A percentile compares a stretch with the other conserved stretches of the same genome.
Conservation (phyloP, 2,329 filamentous ascomycete species). For the Pseudogymnoascus sp. region DNA sequence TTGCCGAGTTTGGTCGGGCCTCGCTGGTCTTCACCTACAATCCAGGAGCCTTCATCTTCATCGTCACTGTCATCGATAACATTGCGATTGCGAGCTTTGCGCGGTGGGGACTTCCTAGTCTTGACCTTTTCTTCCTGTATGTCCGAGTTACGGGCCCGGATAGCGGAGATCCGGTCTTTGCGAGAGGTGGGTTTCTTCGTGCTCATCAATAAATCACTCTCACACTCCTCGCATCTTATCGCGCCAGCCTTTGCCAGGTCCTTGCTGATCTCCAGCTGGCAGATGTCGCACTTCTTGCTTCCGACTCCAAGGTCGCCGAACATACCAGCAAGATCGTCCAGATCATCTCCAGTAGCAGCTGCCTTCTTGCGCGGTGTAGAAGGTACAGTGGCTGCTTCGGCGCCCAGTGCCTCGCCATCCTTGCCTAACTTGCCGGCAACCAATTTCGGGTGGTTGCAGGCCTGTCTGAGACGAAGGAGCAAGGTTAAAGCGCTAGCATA, state of each 20-base stretch:
- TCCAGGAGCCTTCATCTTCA: conserved; percentile 64
- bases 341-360: conserved; percentile 49
- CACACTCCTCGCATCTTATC: conserved; percentile 64
- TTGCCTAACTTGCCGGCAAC: conserved; percentile 77
- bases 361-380: conserved; percentile 31
- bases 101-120: conserved; percentile 34
- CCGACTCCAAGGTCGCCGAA: conserved; percentile 65
- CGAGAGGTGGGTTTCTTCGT: conserved; percentile 35
- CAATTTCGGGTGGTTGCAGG: conserved; percentile 88
- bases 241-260: conserved; percentile 31
- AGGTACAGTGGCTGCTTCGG: conserved; percentile 33
- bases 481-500: conserved; percentile 92
- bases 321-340: conserved; percentile 78
- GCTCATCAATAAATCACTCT: conserved; percentile 57
- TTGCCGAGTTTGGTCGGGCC: conserved; percentile 56
- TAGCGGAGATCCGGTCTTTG: conserved; percentile 19
- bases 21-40: conserved; percentile 62
- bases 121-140: conserved; percentile 17
- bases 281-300: conserved; percentile 28
- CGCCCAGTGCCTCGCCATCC: conserved; percentile 76
- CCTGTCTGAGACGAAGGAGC: conserved; percentile 81
- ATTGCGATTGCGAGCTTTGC: conserved; percentile 44
- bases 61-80: conserved; percentile 59
- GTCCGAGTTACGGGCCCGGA: conserved; percentile 26
- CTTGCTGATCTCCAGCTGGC: conserved; percentile 24